Evolutionary conservation across 805 yeast species (phyloP).

Genomic region (Barnettozyma siamensis): DNA sequence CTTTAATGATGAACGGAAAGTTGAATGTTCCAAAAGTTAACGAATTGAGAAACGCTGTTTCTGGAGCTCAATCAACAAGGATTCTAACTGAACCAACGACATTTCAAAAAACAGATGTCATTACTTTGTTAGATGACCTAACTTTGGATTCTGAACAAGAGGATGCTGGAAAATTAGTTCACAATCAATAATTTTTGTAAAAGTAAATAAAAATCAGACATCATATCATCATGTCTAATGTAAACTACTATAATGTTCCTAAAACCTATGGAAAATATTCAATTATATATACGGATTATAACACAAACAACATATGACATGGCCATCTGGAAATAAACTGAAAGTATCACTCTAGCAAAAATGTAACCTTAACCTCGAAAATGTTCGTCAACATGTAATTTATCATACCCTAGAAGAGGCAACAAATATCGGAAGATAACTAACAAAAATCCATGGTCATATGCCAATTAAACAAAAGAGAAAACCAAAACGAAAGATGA

Average conservation of each 20-base stretch:
- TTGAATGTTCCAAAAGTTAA: constrained; percentile 22
- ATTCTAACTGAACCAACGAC: constrained; percentile 3
- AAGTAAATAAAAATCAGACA: no score
- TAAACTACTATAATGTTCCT: background rate
- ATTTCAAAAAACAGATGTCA: constrained; percentile 19
- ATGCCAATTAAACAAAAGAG: background rate
- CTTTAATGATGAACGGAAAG: constrained; percentile 18
- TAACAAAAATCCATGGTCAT: background rate
- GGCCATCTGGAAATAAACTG: background rate
- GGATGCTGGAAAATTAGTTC: constrained; percentile 15
- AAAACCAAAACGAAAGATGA: background rate
- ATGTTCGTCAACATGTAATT: background rate
- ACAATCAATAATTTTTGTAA: background rate
- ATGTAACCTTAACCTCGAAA: no score
- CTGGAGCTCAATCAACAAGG: constrained; percentile 12
- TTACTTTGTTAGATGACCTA: constrained; percentile 20
- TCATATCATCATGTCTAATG: no score
- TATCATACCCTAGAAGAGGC: background rate
- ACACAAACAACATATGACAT: background rate
- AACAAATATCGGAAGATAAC: background rate
- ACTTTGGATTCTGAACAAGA: constrained; percentile 16
- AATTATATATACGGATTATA: background rate
- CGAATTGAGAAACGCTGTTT: constrained; percentile 22
- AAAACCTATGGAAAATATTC: background rate
- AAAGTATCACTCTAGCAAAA: no score